These are phyloP conservation scores for Colletotrichum aenigma DNA, from an alignment of 2,329 filamentous ascomycete genomes.

Conservation along the genomic window DNA sequence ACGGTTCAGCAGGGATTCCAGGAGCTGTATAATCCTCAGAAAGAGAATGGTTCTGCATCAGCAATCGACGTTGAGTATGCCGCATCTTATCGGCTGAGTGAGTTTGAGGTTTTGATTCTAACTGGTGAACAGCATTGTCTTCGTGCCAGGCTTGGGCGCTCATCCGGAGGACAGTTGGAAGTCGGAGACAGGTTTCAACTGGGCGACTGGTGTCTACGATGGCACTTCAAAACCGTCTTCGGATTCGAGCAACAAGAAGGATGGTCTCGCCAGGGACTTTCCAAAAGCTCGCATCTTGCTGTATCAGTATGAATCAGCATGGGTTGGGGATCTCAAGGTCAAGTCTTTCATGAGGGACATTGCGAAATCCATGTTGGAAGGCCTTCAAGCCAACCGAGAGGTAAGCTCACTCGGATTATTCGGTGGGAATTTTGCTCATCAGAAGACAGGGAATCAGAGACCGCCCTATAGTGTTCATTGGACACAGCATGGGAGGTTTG, in stretches of 20 bases:
- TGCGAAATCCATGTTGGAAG: conserved; percentile 38
- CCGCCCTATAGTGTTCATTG: conserved; percentile 46
- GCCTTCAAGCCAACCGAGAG: conserved; percentile 37
- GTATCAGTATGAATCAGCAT: conserved; percentile 46
- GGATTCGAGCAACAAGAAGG: conserved; percentile 28
- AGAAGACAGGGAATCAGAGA: conserved; percentile 5
- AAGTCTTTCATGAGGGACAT: conserved; percentile 44
- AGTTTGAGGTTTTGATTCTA: neutral
- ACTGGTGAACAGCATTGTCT: conserved; percentile 36
- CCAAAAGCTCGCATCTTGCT: conserved; percentile 42
- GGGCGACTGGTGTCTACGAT: conserved; percentile 36
- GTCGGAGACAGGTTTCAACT: conserved; percentile 43
- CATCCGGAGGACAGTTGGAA: conserved; percentile 43
- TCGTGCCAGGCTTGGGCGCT: conserved; percentile 44
- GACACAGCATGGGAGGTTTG: conserved; percentile 48
- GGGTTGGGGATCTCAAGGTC: conserved; percentile 43
- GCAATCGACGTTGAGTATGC: conserved; percentile 40
- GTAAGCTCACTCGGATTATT: conserved; percentile 21
- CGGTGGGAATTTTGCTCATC: neutral
- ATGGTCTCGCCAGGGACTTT: conserved; percentile 42
- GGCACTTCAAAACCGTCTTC: conserved; percentile 41
- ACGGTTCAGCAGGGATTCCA: conserved; percentile 42
- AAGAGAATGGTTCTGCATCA: conserved; percentile 24
- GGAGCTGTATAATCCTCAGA: conserved; percentile 36
- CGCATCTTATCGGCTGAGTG: neutral